Percentiles rank a stretch among this genome's conserved stretches.
Evolutionary conservation across 176 grass and related monocot genomes (phyloP).

Genomic region (Coix lacrymajobi): DNA sequence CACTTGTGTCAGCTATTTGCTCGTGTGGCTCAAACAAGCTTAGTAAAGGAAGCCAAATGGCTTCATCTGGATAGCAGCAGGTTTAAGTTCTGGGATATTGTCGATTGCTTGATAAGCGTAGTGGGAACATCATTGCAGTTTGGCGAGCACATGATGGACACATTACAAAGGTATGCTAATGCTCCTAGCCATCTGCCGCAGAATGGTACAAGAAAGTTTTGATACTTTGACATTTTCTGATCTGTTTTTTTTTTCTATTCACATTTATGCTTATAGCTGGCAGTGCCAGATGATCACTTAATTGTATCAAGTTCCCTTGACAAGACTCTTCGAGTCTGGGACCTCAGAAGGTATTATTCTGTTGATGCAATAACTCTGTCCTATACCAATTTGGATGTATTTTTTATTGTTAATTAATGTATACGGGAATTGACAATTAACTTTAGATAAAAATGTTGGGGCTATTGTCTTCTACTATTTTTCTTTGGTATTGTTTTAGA

Average conservation of each 20-base stretch:
- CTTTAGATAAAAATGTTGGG: not conserved
- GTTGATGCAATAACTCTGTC: constrained; percentile 9
- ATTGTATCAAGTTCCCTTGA: constrained; percentile 93
- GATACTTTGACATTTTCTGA: constrained; percentile 13
- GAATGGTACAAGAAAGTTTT: constrained; percentile 14
- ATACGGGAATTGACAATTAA: not conserved
- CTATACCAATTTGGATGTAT: not conserved
- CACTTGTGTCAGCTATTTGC: constrained; percentile 90
- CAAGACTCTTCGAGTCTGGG: constrained; percentile 90
- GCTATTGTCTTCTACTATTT: not conserved
- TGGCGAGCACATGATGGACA: constrained; percentile 95
- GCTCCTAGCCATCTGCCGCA: not conserved
- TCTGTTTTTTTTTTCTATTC: constrained; percentile 21
- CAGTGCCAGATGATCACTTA: constrained; percentile 75
- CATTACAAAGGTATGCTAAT: constrained; percentile 74
- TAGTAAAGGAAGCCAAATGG: constrained; percentile 26
- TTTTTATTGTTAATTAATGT: not conserved
- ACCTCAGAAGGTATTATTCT: constrained; percentile 74
- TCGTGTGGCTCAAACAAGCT: constrained; percentile 72
- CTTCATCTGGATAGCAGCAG: constrained; percentile 72
- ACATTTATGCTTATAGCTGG: constrained; percentile 50
- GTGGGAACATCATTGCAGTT: constrained; percentile 69
- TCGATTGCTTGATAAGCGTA: constrained; percentile 71
- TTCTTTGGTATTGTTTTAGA: not conserved
- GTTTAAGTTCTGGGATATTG: constrained; percentile 91